Base-by-base conservation (phyloP, 176 grass and related monocot species). In the Elaeis guineensis region DNA sequence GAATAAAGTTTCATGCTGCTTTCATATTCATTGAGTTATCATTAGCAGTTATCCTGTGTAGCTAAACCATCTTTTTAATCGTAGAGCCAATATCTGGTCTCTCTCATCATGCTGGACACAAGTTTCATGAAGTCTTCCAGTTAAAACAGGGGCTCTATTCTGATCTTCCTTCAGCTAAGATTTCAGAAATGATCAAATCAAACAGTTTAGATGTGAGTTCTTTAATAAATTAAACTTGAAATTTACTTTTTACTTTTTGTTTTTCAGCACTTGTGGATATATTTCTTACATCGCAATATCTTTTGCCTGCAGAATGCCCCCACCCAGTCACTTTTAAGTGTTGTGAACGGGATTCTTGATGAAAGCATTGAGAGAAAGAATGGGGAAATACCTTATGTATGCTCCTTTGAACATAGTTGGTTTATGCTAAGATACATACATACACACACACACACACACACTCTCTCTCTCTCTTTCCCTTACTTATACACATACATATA, bases 311-410 rank as follows among this genome's bases (percentile, higher is more conserved):
- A 90, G 86, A 85, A 85, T 69, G 86, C 82, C 18, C 86, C 86
- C 64, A 85, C 86, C 3, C 86, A 85, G 64, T 85, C 86, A 72
- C 86, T 90, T 75, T 25, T 90, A 72, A 79, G 75, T 64, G 73
- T 90, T 70, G 78, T 76, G 51, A 90, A 85, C 72, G 63, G 54
- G 21, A 76, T 85, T 69, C 78, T 90, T 70, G 81, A 90, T 35
- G 82, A 79, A 79, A 73, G 83, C 57, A 79, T 90, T 69, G 81
- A 82, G 63, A 90, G 64, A 64, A 85, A 81, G 67, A 90, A 66
- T 62, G 86, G 71, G 68, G 82, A 85, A 81, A 82, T 85, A 65
- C 82, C 86, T 72, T 77, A 85, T 81, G 86, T 90, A 90, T 75
- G 81, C 78, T 82, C 71, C 67, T 78, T 57, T 72, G 49, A 81